Base-by-base conservation (phyloP, 129 eudicot species). In the Deinandra increscens region DNA sequence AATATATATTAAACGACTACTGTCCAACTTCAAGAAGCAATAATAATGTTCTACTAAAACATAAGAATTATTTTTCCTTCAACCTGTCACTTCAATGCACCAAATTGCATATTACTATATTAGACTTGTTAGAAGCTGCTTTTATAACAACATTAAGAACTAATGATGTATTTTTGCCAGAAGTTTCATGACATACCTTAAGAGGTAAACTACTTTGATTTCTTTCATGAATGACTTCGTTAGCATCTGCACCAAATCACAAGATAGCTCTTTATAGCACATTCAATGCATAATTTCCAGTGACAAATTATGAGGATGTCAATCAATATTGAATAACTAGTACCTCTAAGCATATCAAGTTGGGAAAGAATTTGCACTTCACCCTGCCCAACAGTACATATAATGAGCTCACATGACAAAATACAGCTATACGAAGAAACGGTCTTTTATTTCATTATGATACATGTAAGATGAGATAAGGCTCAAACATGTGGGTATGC, bases 301-400 rank as follows among this genome's bases (percentile, higher is more conserved):
- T 65, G 62, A 58, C 9, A 19, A 53, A 20, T 34, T 71, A 76
- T 44, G 41, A 6, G 48, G 1, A 48, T 18, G 43, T 74, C 18
- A 64, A 72, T 42, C 38, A 43, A 29, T 7, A 68, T 29, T 1
- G 8, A 12, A 42, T 33, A 48, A 63, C 56, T 11, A 51, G 23
- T 75, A 90, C 91, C 88, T 83, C 79, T 83, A 37, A 87, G 97
- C 77, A 64, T 60, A 67, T 90, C 97, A 66, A 90, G 95, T 67
- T 87, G 89, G 20, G 91, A 87, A 79, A 83, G 85, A 77, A 90
- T 79, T 68, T 85, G 87, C 50, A 61, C 70, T 59, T 42, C 73
- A 49, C 74, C 87, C 97, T 87, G 84, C 64, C 37, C 70, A 69
- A 78, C 17, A 51, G 9, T 61, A 36, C 49, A 45, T 58, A 46